A percentile compares a stretch with the other conserved stretches of the same genome.
These are phyloP conservation scores for Paecilomyces fulvus DNA, from an alignment of 2,329 filamentous ascomycete species.

Conservation along the genomic window DNA sequence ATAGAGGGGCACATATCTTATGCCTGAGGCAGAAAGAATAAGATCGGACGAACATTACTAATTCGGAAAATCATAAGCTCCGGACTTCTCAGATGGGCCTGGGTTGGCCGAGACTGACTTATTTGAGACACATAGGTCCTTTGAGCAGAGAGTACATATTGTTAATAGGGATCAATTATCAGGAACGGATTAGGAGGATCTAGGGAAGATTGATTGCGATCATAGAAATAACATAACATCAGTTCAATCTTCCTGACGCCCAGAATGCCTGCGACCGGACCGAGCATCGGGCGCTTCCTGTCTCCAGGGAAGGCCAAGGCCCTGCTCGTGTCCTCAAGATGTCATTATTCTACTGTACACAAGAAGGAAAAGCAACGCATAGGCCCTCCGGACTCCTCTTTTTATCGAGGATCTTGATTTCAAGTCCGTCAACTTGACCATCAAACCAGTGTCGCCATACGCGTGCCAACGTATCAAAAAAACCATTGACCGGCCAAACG, in stretches of 20 bases:
- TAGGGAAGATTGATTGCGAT: not conserved
- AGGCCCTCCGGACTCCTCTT: not conserved
- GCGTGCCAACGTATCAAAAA: not conserved
- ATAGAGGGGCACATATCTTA: no score
- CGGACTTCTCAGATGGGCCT: not conserved
- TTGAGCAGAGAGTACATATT: not conserved
- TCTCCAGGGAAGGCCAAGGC: not conserved
- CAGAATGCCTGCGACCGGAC: not conserved
- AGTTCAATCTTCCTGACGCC: not conserved
- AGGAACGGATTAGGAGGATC: not conserved
- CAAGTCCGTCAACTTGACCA: not conserved
- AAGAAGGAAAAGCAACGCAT: not conserved
- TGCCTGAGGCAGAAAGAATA: not conserved
- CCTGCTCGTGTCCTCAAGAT: not conserved
- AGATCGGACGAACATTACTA: not conserved
- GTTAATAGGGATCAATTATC: not conserved
- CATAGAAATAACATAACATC: not conserved
- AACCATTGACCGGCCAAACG: not conserved
- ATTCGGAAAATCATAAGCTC: not conserved
- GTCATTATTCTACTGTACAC: not conserved
- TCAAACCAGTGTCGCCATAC: not conserved
- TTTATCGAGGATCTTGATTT: not conserved
- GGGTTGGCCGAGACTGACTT: not conserved
- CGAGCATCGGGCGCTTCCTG: not conserved
- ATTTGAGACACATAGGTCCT: not conserved